Base-by-base conservation (phyloP, 257 asterid species). In the Capsicum rhomboideum region DNA sequence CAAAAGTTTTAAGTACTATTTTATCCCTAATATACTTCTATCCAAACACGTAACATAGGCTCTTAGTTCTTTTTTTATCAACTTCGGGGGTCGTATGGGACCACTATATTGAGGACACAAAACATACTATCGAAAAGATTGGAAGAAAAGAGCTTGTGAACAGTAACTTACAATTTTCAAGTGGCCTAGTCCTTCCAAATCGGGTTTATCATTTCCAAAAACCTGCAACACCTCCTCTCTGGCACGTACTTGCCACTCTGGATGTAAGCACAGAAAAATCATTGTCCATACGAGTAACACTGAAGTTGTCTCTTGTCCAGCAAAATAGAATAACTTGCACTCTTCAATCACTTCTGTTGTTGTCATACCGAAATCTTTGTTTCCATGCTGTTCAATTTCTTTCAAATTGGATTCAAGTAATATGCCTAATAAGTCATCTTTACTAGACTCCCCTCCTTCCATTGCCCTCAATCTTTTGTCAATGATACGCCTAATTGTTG, bases 271-370 rank as follows among this genome's bases (percentile, higher is more conserved):
- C 23, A 93, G 42, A 14, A 90, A 79, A 85, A 93, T 72, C 89
- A 93, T 16, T 4, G 96, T 85, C 96, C 97, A 93, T 0, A 89
- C 88, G 17, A 93, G 91, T 72, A 92, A 83, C 18, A 78, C 64
- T 0, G 95, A 89, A 10, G 94, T 93, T 3, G 92, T 93, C 50
- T 91, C 97, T 74, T 93, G 94, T 6, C 94, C 94, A 14, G 91
- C 91, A 75, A 88, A 90, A 82, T 90, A 88, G 77, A 91, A 91
- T n/a, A 91, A 82, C 79, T 86, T 91, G 93, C 93, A 91, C 59
- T 90, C 94, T 34, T 91, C 90, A 4, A 91, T 69, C 1, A 91
- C 87, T 21, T 83, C 86, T 31, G 7, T 0, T 5, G 71, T 44
- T 17, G 82, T 79, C 85, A 83, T 78, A 6, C 88, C 88, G 4